Conservation (phyloP, 441 rosid genomes). For the Hura crepitans region DNA sequence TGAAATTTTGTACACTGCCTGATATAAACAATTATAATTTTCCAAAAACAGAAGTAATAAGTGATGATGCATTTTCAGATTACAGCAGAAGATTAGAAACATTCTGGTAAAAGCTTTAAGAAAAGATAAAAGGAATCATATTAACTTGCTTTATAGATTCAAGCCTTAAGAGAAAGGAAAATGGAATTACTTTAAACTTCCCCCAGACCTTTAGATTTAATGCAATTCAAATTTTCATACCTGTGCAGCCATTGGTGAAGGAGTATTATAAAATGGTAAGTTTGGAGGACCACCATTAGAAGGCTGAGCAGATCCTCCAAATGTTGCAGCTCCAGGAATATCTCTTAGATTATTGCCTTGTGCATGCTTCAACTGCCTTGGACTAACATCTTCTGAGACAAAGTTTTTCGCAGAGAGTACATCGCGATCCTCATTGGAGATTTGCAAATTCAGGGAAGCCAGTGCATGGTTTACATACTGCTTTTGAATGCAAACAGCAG, state of each 20-base stretch:
- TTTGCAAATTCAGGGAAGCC: constrained; percentile 39
- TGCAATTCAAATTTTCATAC: constrained; percentile 30
- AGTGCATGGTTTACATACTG: constrained; percentile 52
- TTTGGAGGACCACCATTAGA: constrained; percentile 61
- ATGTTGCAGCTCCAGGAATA: constrained; percentile 38
- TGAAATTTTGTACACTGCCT: not conserved
- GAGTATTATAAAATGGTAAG: constrained; percentile 70
- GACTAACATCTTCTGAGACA: constrained; percentile 56
- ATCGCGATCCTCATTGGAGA: constrained; percentile 55
- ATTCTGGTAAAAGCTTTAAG: too few relatives aligned
- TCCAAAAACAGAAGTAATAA: not conserved
- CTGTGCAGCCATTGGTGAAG: constrained; percentile 81
- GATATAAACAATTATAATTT: too few relatives aligned
- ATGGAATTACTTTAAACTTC: constrained; percentile 1
- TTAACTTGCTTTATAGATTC: not conserved
- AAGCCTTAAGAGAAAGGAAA: constrained; percentile 4
- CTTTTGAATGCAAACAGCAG: constrained; percentile 74
- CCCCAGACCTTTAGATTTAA: not conserved
- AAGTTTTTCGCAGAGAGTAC: constrained; percentile 36
- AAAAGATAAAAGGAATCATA: not conserved
- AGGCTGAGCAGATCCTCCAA: constrained; percentile 51
- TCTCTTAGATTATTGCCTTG: constrained; percentile 71
- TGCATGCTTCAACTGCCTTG: constrained; percentile 59
- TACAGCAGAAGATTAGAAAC: too few relatives aligned
- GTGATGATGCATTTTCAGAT: too few relatives aligned